Evolutionary conservation across 192 early-diverging fungal species (phyloP).

Genomic region (Glomus cerebriforme): DNA sequence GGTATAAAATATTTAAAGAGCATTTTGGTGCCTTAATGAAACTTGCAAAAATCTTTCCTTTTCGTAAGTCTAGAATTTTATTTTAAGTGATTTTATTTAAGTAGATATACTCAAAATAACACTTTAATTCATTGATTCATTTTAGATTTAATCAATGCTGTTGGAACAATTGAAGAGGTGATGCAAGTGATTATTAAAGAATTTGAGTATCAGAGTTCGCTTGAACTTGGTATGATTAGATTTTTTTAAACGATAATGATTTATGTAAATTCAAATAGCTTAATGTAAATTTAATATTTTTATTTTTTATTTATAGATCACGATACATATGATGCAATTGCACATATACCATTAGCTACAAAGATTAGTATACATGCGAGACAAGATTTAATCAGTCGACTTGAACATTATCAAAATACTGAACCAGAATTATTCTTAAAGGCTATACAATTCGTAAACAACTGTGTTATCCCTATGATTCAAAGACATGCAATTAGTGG

Average conservation of each 20-base stretch:
- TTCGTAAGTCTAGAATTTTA: constrained; percentile 47
- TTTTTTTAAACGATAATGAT: not conserved
- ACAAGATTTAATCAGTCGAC: constrained; percentile 56
- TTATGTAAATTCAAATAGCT: not conserved
- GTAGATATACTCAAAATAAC: too few relatives aligned
- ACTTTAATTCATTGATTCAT: not conserved
- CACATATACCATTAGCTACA: constrained; percentile 58
- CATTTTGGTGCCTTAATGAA: constrained; percentile 57
- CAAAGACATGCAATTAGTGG: constrained; percentile 58
- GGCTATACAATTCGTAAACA: constrained; percentile 54
- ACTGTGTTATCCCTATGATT: constrained; percentile 50
- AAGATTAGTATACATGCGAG: constrained; percentile 61
- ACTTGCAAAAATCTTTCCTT: constrained; percentile 59
- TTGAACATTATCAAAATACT: constrained; percentile 56
- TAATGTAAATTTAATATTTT: not conserved
- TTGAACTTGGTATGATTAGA: constrained; percentile 40
- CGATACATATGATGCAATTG: constrained; percentile 57
- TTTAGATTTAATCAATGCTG: constrained; percentile 59
- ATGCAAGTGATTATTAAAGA: constrained; percentile 60
- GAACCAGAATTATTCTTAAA: constrained; percentile 48
- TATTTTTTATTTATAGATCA: constrained; percentile 32
- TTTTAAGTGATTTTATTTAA: not conserved
- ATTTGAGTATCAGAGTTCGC: constrained; percentile 60
- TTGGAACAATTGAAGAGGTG: constrained; percentile 58
- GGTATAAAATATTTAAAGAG: constrained; percentile 60